Base-by-base conservation (phyloP, 2,329 filamentous ascomycete genomes). In the Alternaria ethzedia region DNA sequence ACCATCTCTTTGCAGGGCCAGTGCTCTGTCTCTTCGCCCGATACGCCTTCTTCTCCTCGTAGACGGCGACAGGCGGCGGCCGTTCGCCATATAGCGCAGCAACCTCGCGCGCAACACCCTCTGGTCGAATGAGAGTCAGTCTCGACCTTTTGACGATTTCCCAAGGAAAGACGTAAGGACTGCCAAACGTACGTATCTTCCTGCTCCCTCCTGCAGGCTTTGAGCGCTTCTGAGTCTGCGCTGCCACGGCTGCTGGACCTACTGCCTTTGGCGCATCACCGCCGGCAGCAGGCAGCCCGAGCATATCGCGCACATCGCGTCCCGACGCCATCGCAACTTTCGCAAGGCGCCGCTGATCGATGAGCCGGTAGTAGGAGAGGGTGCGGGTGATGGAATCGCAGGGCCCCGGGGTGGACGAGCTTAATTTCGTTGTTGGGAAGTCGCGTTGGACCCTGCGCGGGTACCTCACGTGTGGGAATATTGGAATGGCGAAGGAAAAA, bases 231-330 rank as follows among this genome's bases (percentile, higher is more conserved):
- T 87, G 82, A 44, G 89, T 88, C 83, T 57, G 61, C 61, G 57
- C 57, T 46, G 61, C 61, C 43, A 59, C 43, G 59, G 56, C 61
- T 57, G 62, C 62, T 57, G 62, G 41, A 49, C 58, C 62, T 54
- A 54, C 84, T 76, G 55, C 81, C 61, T 76, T 76, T 54, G 72
- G 82, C 54, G 82, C 74, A 54, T 82, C 74, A 54, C 82, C 74
- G 61, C 81, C 73, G 21, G 57, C 57, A 89, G 68, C 90, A 71
- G 89, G 90, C 78, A 97, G 85, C 80, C 94, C 93, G 76, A 97
- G 89, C 77, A 97, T 92, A 79, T 97, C 93, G 83, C 92, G 93
- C 72, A 96, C 88, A 85, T 97, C 93, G 69, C 79, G 75, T 66
- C 77, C 74, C 54, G 77, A 76, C 64, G 78, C 75, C 78, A 80